These are phyloP conservation scores for Krasilnikovozyma curviuscula DNA, from an alignment of 768 basidiomycete genomes.

Conservation along the genomic window DNA sequence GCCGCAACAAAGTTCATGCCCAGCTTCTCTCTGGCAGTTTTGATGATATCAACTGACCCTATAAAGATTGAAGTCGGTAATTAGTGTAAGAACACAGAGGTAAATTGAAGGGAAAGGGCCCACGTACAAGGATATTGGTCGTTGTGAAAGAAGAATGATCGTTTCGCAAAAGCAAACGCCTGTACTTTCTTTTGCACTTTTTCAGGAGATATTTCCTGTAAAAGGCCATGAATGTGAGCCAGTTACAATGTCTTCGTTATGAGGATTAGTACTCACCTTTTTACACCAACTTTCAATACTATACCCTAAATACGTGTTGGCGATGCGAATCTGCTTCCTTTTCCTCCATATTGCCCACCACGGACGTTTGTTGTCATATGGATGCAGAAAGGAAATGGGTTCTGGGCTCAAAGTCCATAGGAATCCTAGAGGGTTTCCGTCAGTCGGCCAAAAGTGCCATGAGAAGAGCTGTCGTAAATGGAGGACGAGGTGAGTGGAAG, in stretches of 20 bases:
- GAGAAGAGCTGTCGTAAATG: background rate
- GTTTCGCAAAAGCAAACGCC: slow-evolving; percentile 3
- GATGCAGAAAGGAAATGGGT: too few relatives aligned
- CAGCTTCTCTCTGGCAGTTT: background rate
- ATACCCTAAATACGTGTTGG: too few relatives aligned
- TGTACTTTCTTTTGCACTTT: background rate
- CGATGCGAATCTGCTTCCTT: too few relatives aligned
- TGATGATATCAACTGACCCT: background rate
- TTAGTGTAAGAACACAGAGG: background rate
- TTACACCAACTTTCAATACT: too few relatives aligned
- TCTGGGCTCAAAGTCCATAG: slow-evolving; percentile 2
- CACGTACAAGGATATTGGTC: background rate
- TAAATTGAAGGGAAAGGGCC: background rate
- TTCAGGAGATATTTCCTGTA: too few relatives aligned
- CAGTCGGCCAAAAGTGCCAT: slow-evolving; percentile 1
- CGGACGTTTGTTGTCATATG: too few relatives aligned
- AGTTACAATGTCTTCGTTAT: too few relatives aligned
- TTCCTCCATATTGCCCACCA: too few relatives aligned
- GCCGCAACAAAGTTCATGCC: background rate
- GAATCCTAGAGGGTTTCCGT: background rate
- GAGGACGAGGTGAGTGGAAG: background rate
- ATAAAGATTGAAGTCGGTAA: background rate
- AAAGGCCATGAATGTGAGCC: too few relatives aligned
- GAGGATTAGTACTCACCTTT: too few relatives aligned
- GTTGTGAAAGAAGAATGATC: background rate